Evolutionary conservation across 345 rosid genomes (phyloP).

Genomic region (Eucalyptus urophylla): DNA sequence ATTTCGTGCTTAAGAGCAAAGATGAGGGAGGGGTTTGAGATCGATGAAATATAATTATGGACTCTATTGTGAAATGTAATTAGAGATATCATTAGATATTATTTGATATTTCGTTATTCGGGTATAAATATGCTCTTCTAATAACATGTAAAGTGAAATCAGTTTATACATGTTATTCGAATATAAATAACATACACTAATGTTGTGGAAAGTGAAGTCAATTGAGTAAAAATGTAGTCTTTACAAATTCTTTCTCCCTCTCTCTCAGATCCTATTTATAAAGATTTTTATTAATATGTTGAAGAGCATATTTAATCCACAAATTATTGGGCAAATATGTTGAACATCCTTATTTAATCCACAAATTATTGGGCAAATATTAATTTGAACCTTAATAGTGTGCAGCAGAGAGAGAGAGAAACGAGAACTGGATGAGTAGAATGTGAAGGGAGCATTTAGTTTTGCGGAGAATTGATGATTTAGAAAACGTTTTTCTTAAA

Average conservation of each 20-base stretch:
- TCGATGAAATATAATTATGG: no score
- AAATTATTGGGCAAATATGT: background rate
- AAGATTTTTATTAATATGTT: background rate
- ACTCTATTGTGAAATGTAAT: no score
- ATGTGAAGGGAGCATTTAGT: background rate
- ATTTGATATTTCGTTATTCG: background rate
- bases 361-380: background rate
- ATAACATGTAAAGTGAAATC: background rate
- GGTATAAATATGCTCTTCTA: accelerated
- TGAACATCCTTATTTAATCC: background rate
- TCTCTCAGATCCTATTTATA: no score
- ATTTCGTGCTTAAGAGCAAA: background rate
- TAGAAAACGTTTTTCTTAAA: accelerated
- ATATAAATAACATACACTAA: accelerated
- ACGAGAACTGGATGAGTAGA: background rate
- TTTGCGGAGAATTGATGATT: no score
- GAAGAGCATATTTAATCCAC: background rate
- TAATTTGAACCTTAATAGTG: background rate
- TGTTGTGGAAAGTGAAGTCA: background rate
- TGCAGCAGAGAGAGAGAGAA: background rate
- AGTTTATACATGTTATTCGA: no score
- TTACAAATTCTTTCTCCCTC: background rate
- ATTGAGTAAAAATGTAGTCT: no score
- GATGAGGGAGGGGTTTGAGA: background rate
- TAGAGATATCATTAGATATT: background rate